Percentiles rank a stretch among this genome's conserved stretches.
phyloP scores from a whole-genome alignment of 2,329 filamentous ascomycete genomes.

The Aspergillus sp. region DNA sequence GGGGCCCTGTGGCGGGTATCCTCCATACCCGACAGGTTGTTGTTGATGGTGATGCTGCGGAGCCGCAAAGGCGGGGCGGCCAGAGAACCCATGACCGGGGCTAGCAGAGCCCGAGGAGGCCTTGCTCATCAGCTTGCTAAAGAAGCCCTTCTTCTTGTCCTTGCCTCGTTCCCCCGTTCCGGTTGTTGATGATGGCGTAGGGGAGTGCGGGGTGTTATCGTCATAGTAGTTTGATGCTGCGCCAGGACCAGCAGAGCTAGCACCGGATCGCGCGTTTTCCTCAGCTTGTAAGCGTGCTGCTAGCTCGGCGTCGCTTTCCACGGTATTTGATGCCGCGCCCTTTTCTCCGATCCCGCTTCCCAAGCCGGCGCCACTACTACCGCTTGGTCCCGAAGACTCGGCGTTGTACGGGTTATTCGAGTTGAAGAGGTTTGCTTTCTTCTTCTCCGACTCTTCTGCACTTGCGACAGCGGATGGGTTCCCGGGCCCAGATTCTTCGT shows the following conservation, averaged over 20 bases:
- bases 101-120: slow-evolving; percentile 21
- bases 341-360: slow-evolving; percentile 10
- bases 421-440: slow-evolving; percentile 45
- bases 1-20: slow-evolving; percentile 24
- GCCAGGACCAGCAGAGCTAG: slow-evolving; percentile 42
- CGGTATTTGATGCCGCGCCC: slow-evolving; percentile 27
- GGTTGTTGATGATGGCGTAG: not conserved
- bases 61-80: slow-evolving; percentile 8
- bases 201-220: slow-evolving; percentile 1
- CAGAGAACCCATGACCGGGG: not conserved
- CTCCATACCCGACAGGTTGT: slow-evolving; percentile 33
- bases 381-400: slow-evolving; percentile 34
- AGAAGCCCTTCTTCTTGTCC: slow-evolving; percentile 46
- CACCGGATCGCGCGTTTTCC: slow-evolving; percentile 65
- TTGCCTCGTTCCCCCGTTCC: slow-evolving; percentile 29
- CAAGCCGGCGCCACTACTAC: not conserved
- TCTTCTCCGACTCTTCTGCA: slow-evolving; percentile 49
- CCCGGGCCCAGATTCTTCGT: slow-evolving; percentile 62
- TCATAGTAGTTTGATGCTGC: slow-evolving; percentile 55
- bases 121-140: slow-evolving; percentile 60
- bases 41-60: slow-evolving; percentile 31
- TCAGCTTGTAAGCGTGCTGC: slow-evolving; percentile 82
- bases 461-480: slow-evolving; percentile 42
- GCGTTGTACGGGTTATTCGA: slow-evolving; percentile 76
- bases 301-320: slow-evolving; percentile 71